These are phyloP conservation scores for Colletotrichum horii DNA, from an alignment of 2,329 filamentous ascomycete species.

Conservation along the genomic window DNA sequence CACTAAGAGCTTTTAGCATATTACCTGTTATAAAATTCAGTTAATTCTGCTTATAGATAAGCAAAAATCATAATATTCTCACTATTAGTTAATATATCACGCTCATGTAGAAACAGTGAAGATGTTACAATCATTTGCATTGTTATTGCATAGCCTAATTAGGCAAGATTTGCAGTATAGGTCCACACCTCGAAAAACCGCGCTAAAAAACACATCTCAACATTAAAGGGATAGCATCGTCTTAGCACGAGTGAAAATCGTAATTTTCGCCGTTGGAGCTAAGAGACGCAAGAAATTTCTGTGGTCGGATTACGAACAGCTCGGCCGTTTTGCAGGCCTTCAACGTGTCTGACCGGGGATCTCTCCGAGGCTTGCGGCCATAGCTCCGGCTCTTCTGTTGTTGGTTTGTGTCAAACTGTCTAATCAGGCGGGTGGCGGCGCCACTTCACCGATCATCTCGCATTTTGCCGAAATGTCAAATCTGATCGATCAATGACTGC, in stretches of 20 bases:
- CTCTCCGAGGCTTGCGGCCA: not conserved
- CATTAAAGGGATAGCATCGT: no score
- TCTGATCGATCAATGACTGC: not conserved
- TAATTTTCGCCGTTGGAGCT: not conserved
- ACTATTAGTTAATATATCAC: no score
- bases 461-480: not conserved
- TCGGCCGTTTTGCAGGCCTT: not conserved
- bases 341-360: not conserved
- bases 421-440: constrained; percentile 1
- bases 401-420: not conserved
- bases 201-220: no score
- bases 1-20: no score
- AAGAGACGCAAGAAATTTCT: not conserved
- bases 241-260: not conserved
- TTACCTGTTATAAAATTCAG: no score
- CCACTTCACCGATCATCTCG: constrained; percentile 1
- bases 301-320: not conserved
- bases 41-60: no score
- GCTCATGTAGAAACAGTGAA: no score
- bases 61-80: no score
- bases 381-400: not conserved
- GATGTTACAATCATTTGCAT: no score
- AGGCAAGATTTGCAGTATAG: no score
- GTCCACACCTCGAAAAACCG: no score
- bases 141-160: no score